Conservation (phyloP, 2,329 filamentous ascomycete species). For the Fusarium sulawesiense region DNA sequence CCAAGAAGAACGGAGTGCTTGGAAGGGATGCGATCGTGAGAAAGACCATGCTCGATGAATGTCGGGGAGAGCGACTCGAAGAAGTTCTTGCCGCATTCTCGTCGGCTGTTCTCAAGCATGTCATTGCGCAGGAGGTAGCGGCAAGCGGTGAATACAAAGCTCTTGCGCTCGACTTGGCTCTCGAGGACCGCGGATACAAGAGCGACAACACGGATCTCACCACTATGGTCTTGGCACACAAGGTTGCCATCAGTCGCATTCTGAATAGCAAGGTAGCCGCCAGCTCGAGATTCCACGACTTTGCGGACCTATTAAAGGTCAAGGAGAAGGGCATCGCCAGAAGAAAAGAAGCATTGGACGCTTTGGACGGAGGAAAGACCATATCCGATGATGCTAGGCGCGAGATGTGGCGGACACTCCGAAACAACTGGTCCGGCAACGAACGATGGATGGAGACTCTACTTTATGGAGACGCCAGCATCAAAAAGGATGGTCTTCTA, state of each 20-base stretch:
- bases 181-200: constrained; percentile 69
- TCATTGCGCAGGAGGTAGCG: constrained; percentile 60
- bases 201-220: constrained; percentile 67
- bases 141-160: constrained; percentile 57
- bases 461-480: constrained; percentile 71
- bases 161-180: constrained; percentile 65
- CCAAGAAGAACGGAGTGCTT: constrained; percentile 88
- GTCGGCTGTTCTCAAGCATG: constrained; percentile 80
- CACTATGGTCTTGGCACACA: constrained; percentile 79
- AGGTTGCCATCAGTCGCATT: constrained; percentile 69
- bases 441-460: constrained; percentile 79
- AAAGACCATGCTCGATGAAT: constrained; percentile 97
- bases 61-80: constrained; percentile 89
- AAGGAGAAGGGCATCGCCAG: constrained; percentile 70
- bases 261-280: constrained; percentile 71
- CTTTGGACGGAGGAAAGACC: constrained; percentile 48
- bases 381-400: constrained; percentile 57
- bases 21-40: constrained; percentile 83
- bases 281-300: constrained; percentile 68
- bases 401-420: constrained; percentile 69
- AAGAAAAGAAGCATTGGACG: constrained; percentile 61
- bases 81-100: constrained; percentile 89
- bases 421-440: constrained; percentile 82
- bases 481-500: constrained; percentile 71
- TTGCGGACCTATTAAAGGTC: constrained; percentile 71